These are phyloP conservation scores for Oropetium thomaeum DNA, from an alignment of 176 grass and related monocot genomes.

Conservation along the genomic window DNA sequence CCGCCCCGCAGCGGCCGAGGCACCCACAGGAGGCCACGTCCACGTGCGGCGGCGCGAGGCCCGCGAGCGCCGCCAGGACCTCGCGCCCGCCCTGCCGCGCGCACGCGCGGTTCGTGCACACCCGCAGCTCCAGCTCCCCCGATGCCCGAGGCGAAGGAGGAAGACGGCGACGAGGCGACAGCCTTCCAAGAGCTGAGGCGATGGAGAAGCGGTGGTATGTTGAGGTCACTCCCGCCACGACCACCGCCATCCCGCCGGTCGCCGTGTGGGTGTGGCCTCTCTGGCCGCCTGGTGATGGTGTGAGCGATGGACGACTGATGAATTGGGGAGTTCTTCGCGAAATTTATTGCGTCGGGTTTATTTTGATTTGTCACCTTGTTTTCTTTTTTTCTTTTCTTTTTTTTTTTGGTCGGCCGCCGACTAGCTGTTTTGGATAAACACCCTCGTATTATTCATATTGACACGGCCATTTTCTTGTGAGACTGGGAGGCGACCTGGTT, in stretches of 20 bases:
- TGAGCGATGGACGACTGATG: background rate
- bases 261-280: background rate
- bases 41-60: constrained; percentile 53
- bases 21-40: constrained; percentile 72
- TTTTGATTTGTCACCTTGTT: background rate
- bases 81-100: constrained; percentile 75
- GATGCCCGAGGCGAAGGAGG: background rate
- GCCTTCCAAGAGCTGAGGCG: background rate
- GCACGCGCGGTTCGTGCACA: constrained; percentile 91
- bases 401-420: too few relatives aligned
- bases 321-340: background rate
- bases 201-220: background rate
- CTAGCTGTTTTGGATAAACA: background rate
- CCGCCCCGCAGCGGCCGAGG: constrained; percentile 74
- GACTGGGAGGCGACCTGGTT: background rate
- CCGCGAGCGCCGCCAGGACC: constrained; percentile 54
- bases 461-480: background rate
- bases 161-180: background rate
- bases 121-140: constrained; percentile 43
- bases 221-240: background rate
- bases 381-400: too few relatives aligned
- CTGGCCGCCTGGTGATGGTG: too few relatives aligned
- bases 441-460: background rate
- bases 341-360: background rate
- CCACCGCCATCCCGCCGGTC: background rate